A percentile compares a stretch with the other conserved stretches of the same genome.
Evolutionary conservation across 306 rosid species (phyloP).

Genomic region (Arachis stenosperma): DNA sequence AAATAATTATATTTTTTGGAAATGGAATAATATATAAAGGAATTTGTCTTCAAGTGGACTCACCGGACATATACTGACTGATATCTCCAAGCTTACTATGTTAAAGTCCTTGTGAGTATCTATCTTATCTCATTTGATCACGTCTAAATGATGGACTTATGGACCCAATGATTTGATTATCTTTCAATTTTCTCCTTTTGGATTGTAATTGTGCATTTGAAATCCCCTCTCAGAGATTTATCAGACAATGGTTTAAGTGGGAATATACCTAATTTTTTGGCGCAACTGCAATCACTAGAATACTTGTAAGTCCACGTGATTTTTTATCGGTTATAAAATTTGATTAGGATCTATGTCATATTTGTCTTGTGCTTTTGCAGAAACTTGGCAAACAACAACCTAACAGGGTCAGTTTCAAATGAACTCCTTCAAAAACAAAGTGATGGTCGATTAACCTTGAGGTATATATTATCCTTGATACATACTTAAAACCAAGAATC

Average conservation of each 20-base stretch:
- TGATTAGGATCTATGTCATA: neutral
- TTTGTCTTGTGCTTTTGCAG: constrained; percentile 38
- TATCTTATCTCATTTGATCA: too few relatives aligned
- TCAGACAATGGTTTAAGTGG: constrained; percentile 59
- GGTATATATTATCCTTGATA: constrained; percentile 38
- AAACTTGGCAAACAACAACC: constrained; percentile 51
- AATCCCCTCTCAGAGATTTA: constrained; percentile 40
- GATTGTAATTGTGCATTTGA: constrained; percentile 14
- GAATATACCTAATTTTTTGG: constrained; percentile 41
- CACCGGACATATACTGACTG: constrained; percentile 36
- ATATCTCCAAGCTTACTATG: constrained; percentile 39
- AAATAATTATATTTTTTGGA: neutral
- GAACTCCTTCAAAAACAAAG: constrained; percentile 21
- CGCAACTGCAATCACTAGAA: constrained; percentile 36
- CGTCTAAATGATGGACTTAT: too few relatives aligned
- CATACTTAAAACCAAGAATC: neutral
- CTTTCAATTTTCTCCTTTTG: neutral
- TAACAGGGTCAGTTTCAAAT: constrained; percentile 44
- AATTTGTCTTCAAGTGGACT: constrained; percentile 47
- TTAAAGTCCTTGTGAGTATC: constrained; percentile 46
- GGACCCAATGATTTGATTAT: too few relatives aligned
- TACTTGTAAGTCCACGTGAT: constrained; percentile 49
- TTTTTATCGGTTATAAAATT: neutral
- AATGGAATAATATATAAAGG: constrained; percentile 32
- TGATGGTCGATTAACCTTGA: constrained; percentile 42